Evolutionary conservation across 2,329 filamentous ascomycete genomes (phyloP), one percentile per base, ranked within the genome.

Genomic region (Alternaria gansuensis): DNA sequence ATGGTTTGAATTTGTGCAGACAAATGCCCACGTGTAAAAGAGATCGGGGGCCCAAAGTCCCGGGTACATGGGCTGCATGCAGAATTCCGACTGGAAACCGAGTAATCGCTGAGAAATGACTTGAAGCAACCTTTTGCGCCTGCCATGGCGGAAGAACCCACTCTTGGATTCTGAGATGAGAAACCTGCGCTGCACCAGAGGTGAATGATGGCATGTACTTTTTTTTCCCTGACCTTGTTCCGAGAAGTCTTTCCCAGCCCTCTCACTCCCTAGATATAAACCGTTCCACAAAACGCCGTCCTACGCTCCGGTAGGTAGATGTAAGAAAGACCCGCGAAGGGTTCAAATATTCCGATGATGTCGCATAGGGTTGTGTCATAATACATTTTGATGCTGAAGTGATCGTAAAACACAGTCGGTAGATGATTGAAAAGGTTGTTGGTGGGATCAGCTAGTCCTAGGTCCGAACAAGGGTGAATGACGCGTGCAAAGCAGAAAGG

Each of bases 341-440:
- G 50, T 54, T 21, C 31, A 24, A 39, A 37, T 26, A 51, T 54
- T n/a, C 11, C 26, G 29, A 39, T 51, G 29, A 46, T 45, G 40
- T 54, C 45, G 34, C 45, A 45, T 34, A 36, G 45, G 44, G 39
- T 53, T 37, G 50, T 59, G 40, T 50, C 53, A 46, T 56, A 29
- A 56, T 40, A 48, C 28, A 45, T 43, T 31, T 50, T 50, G 46
- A 39, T 41, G 52, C 31, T 46, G 51, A 41, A 52, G 34, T 28
- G 40, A 24, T 56, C 57, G 52, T 59, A 31, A 56, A 55, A 26
- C 44, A 51, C 33, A 51, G 43, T 46, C 40, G 23, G 50, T 31
- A 56, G 34, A 33, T 46, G 29, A 56, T 46, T 43, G 54, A 45
- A 21, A 39, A 34, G 26, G 40, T 41, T 37, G 40, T 56, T 43